phyloP scores from a whole-genome alignment of 2,329 filamentous ascomycete species.

The Lizonia empirigonia region DNA sequence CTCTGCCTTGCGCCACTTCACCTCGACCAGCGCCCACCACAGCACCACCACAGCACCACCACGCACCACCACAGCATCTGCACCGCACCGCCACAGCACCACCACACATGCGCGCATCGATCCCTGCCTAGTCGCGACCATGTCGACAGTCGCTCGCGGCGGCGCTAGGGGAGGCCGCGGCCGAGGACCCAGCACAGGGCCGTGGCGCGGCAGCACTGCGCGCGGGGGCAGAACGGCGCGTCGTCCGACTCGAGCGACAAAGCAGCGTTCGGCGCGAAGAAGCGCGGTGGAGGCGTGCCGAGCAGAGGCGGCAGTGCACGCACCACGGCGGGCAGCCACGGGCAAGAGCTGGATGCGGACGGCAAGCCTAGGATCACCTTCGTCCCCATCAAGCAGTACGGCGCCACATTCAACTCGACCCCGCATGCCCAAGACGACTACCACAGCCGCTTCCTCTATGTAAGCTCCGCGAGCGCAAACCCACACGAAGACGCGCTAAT shows the following conservation, averaged over 20 bases:
- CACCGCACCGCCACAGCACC: background rate
- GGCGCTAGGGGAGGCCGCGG: conserved; percentile 28
- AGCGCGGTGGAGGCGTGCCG: conserved; percentile 15
- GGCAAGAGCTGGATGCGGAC: conserved; percentile 9
- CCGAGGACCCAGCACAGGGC: conserved; percentile 21
- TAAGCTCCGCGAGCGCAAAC: conserved; percentile 17
- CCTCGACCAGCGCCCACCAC: background rate
- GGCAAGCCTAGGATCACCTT: conserved; percentile 16
- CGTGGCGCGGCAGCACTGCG: conserved; percentile 12
- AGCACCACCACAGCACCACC: no score
- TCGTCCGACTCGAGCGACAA: conserved; percentile 8
- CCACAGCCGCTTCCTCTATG: conserved; percentile 30
- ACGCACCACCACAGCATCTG: no score
- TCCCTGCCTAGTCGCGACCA: conserved; percentile 28
- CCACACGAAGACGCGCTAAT: conserved; percentile 14
- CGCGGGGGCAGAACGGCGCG: conserved; percentile 25
- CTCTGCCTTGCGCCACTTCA: background rate
- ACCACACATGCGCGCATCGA: conserved; percentile 20
- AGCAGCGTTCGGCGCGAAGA: conserved; percentile 7
- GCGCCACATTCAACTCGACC: conserved; percentile 25
- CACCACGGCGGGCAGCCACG: background rate
- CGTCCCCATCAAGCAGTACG: conserved; percentile 6
- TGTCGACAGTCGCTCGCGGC: conserved; percentile 37
- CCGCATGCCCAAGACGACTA: conserved; percentile 34
- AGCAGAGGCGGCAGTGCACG: conserved; percentile 1